phyloP scores from a whole-genome alignment of 176 grass and related monocot species.

The Lolium rigidum region DNA sequence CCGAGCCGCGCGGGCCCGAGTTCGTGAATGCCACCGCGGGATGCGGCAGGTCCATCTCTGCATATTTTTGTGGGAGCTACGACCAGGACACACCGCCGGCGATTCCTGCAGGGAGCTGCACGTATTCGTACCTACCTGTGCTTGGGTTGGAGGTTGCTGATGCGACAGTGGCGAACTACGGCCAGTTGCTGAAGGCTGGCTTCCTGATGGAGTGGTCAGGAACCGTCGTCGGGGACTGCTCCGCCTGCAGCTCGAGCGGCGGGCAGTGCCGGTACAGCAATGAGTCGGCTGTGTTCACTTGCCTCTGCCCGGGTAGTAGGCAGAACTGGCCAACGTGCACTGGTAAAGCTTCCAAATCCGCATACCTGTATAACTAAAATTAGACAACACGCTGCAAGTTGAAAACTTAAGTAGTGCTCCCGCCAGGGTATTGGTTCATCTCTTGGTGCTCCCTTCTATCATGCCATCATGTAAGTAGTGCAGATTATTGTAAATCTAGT shows the following conservation, averaged over 20 bases:
- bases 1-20: not conserved
- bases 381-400: too few species aligned
- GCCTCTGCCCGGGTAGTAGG: too few species aligned
- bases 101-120: not conserved
- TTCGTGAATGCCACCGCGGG: not conserved
- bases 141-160: not conserved
- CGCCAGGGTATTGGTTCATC: too few species aligned
- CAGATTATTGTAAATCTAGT: too few species aligned
- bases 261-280: slow-evolving; percentile 51
- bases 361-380: too few species aligned
- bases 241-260: slow-evolving; percentile 9
- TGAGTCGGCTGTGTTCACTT: not conserved
- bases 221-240: not conserved
- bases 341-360: too few species aligned
- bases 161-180: slow-evolving; percentile 36
- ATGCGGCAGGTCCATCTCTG: rapidly evolving
- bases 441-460: too few species aligned
- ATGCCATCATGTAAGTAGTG: too few species aligned
- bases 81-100: not conserved
- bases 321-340: too few species aligned
- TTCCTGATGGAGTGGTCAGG: slow-evolving; percentile 49
- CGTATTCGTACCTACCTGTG: slow-evolving; percentile 33
- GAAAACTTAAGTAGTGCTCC: too few species aligned
- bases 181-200: slow-evolving; percentile 33
- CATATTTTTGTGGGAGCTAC: slow-evolving; percentile 15